Base-by-base conservation (phyloP, 345 rosid genomes). In the Kandelia obovata region DNA sequence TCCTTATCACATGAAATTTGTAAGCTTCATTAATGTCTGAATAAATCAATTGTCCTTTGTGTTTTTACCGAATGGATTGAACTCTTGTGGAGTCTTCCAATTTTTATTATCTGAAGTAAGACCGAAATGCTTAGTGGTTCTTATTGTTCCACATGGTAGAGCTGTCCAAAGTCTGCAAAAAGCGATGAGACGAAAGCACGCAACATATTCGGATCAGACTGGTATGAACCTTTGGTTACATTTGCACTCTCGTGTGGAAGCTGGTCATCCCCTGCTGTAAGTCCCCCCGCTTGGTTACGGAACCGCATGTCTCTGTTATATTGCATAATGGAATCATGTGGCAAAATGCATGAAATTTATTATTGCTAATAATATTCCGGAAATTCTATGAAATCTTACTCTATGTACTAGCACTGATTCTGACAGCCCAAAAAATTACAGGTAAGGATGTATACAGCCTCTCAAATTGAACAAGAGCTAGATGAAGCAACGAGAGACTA, bases 191-290 rank as follows among this genome's bases (percentile, higher is more conserved):
- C 76, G 85, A 87, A 85, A 81, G 92, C 85, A 5, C 78, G 86
- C 6, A 82, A 80, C 59, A 75, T 73, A 53, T 95, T 91, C 53
- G 93, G 93, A 35, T 65, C 89, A 74, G 93, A 95, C 79, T 88
- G 89, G 91, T 87, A 97, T 1, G 97, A 95, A 76, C 93, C 97
- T 19, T 70, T 90, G 74, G 91, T 95, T 62, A 90, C 96, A 46
- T 95, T 88, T 64, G 89, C 97, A 5, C 93, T 91, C 46, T 82
- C 96, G 37, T 90, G 96, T 30, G 99, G 99, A 70, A 95, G 99
- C 78, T 84, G 93, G 96, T 86, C 99, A 37, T 95, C 99, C 32
- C 99, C 97, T 58, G 87, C 88, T 53, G 97, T 88, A 89, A 82
- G 97, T 83, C 77, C 51, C 39, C 5, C 25, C 39, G 9, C 63